Percentiles rank a stretch among this genome's conserved stretches.
Evolutionary conservation across 768 basidiomycete species (phyloP).

Genomic region (Kwoniella shandongensis): DNA sequence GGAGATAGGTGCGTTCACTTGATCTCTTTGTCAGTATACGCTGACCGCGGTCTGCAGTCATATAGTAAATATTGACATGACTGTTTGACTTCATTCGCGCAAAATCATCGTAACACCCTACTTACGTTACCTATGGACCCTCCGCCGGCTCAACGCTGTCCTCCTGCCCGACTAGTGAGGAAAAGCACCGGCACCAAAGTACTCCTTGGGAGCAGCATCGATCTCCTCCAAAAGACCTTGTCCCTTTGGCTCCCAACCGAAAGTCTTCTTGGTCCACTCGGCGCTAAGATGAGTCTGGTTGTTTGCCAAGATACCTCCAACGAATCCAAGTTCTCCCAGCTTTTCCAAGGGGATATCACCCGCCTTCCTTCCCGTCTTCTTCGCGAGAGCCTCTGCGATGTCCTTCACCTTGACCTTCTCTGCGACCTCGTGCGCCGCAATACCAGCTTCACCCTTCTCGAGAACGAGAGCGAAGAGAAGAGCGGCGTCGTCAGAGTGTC

Average conservation of each 20-base stretch:
- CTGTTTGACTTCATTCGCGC: too few species aligned
- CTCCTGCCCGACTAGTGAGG: too few species aligned
- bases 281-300: background rate
- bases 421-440: slow-evolving; percentile 15
- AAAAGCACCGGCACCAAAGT: too few species aligned
- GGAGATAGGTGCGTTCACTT: too few species aligned
- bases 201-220: background rate
- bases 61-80: too few species aligned
- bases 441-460: slow-evolving; percentile 17
- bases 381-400: slow-evolving; percentile 21
- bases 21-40: too few species aligned
- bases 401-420: slow-evolving; percentile 16
- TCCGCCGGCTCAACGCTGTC: too few species aligned
- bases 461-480: slow-evolving; percentile 28
- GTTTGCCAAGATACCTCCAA: slow-evolving; percentile 1
- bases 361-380: background rate
- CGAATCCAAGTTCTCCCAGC: slow-evolving; percentile 11
- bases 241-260: slow-evolving; percentile 27
- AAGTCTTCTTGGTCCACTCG: slow-evolving; percentile 9
- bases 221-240: slow-evolving; percentile 10
- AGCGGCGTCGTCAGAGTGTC: slow-evolving; percentile 25
- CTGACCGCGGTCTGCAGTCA: too few species aligned
- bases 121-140: too few species aligned
- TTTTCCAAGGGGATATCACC: background rate
- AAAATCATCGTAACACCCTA: too few species aligned